These are phyloP conservation scores for Casuarina glauca DNA, from an alignment of 306 rosid species.

Conservation along the genomic window DNA sequence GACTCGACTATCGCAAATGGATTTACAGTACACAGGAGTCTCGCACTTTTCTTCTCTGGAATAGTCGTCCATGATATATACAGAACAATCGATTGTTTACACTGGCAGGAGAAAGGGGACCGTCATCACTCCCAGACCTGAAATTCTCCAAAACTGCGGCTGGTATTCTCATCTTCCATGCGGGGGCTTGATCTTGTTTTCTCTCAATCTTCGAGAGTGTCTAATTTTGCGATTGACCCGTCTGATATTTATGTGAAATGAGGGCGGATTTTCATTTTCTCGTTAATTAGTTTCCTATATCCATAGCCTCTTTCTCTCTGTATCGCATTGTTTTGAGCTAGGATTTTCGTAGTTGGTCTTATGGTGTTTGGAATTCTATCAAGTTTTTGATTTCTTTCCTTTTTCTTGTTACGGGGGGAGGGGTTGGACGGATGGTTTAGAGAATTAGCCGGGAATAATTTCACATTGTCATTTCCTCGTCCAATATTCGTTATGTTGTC, in stretches of 20 bases:
- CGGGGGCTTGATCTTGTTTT: background rate
- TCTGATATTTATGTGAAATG: background rate
- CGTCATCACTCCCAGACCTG: constrained; percentile 11
- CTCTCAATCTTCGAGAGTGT: background rate
- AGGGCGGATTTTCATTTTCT: background rate
- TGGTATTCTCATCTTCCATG: constrained; percentile 14
- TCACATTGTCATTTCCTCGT: background rate
- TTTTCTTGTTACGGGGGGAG: background rate
- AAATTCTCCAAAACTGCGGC: constrained; percentile 22
- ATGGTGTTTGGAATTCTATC: background rate
- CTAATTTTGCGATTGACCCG: background rate
- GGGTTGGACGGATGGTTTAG: background rate
- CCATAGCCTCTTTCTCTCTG: background rate
- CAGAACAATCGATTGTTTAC: background rate
- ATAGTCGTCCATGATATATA: background rate
- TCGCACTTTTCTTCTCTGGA: background rate
- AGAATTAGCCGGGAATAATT: background rate
- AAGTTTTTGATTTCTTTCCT: background rate
- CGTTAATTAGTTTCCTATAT: background rate
- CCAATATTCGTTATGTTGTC: constrained; percentile 10
- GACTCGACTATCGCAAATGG: background rate
- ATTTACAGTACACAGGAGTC: background rate
- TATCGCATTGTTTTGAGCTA: background rate
- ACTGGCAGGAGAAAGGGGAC: constrained; percentile 3
- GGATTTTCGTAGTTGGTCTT: background rate